Conservation (phyloP, 2,329 filamentous ascomycete species). For the Neurospora sp. region DNA sequence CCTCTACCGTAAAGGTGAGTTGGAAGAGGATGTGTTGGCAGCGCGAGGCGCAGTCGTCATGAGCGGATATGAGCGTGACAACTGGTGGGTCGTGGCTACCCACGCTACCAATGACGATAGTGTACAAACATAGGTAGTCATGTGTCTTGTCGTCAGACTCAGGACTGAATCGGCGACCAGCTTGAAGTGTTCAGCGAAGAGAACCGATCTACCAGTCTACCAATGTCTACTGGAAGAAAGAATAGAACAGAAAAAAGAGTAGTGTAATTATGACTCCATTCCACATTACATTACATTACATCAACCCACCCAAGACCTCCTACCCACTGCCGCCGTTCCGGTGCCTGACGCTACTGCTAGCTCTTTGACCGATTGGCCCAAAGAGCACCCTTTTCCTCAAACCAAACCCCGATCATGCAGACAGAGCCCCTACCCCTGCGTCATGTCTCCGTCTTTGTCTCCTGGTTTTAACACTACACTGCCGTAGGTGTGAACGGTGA, state of each 20-base stretch:
- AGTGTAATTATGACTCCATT: background rate
- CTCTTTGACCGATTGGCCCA: background rate
- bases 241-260: background rate
- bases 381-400: background rate
- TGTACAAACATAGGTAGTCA: background rate
- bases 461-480: background rate
- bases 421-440: background rate
- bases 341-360: background rate
- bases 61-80: conserved; percentile 89
- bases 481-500: background rate
- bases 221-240: background rate
- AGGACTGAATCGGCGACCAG: background rate
- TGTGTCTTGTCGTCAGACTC: background rate
- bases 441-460: background rate
- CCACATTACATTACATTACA: background rate
- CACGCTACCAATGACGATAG: conserved; percentile 12
- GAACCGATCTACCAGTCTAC: background rate
- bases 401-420: background rate
- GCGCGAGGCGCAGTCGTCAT: conserved; percentile 70
- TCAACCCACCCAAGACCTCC: background rate
- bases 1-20: conserved; percentile 75
- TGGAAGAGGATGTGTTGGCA: conserved; percentile 65
- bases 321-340: background rate
- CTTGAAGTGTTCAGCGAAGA: background rate
- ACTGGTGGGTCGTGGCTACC: conserved; percentile 82